Conservation (phyloP, 148 eudicot genomes). For the Cornus florida region DNA sequence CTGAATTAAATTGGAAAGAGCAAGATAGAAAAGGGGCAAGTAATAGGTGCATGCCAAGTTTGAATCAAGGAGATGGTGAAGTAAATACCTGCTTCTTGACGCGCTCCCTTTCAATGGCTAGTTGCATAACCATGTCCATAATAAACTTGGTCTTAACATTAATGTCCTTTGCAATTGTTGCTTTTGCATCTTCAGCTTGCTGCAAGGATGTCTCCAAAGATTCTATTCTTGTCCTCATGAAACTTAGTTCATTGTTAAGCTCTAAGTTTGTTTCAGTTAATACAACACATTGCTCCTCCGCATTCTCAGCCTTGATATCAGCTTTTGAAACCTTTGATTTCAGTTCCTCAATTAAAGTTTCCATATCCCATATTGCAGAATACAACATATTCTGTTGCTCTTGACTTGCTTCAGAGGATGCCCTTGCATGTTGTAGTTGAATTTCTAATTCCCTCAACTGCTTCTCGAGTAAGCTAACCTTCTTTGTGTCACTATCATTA, state of each 20-base stretch:
- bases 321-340: slow-evolving; percentile 71
- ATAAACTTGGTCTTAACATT: slow-evolving; percentile 49
- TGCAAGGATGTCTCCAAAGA: slow-evolving; percentile 40
- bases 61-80: not conserved
- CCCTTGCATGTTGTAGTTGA: slow-evolving; percentile 59
- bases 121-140: slow-evolving; percentile 71
- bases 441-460: slow-evolving; percentile 67
- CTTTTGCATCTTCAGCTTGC: slow-evolving; percentile 40
- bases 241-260: slow-evolving; percentile 50
- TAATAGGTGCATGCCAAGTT: not conserved
- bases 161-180: slow-evolving; percentile 54
- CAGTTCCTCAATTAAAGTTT: slow-evolving; percentile 87
- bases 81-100: slow-evolving; percentile 65
- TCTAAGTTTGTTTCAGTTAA: slow-evolving; percentile 63
- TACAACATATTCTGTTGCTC: slow-evolving; percentile 93
- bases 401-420: slow-evolving; percentile 73
- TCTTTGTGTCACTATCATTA: slow-evolving; percentile 54
- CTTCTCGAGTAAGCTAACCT: slow-evolving; percentile 71
- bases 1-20: not conserved
- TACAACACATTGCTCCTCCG: slow-evolving; percentile 56
- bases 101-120: slow-evolving; percentile 79
- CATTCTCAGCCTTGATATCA: slow-evolving; percentile 59
- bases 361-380: slow-evolving; percentile 99
- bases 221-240: slow-evolving; percentile 47
- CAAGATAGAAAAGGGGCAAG: not conserved